These are phyloP conservation scores for Lactuca sativa DNA, from an alignment of 129 eudicot species.

Conservation along the genomic window DNA sequence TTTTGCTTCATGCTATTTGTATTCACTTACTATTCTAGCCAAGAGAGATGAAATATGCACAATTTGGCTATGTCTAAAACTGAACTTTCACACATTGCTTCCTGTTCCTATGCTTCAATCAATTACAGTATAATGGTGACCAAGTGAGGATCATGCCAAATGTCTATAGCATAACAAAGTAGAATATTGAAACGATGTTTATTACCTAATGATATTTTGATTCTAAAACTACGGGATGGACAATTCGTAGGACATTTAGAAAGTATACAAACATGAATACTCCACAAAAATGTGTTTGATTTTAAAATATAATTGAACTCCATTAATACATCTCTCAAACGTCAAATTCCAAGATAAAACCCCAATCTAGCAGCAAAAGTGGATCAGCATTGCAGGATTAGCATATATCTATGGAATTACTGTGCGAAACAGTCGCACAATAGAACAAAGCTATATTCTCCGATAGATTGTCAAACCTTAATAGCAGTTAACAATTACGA, in stretches of 20 bases:
- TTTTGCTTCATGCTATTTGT: conserved; percentile 3
- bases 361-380: conserved; percentile 12
- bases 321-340: not conserved
- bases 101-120: conserved; percentile 14
- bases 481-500: not conserved
- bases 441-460: not conserved
- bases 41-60: not conserved
- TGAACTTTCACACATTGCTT: not conserved
- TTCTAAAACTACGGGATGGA: conserved; percentile 5
- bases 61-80: conserved; percentile 10
- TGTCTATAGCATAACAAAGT: conserved; percentile 4
- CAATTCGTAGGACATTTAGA: not conserved
- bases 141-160: conserved; percentile 7
- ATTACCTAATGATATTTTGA: not conserved
- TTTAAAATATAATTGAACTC: not conserved
- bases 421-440: not conserved
- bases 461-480: not conserved
- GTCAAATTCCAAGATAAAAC: conserved; percentile 8
- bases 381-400: conserved; percentile 7
- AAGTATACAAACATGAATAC: conserved; percentile 8
- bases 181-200: conserved; percentile 3
- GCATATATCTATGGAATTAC: not conserved
- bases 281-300: not conserved
- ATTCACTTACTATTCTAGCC: conserved; percentile 17
- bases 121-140: conserved; percentile 2